Conservation (phyloP, 1,284 basidiomycete species). For the Meripilus lineatus region DNA sequence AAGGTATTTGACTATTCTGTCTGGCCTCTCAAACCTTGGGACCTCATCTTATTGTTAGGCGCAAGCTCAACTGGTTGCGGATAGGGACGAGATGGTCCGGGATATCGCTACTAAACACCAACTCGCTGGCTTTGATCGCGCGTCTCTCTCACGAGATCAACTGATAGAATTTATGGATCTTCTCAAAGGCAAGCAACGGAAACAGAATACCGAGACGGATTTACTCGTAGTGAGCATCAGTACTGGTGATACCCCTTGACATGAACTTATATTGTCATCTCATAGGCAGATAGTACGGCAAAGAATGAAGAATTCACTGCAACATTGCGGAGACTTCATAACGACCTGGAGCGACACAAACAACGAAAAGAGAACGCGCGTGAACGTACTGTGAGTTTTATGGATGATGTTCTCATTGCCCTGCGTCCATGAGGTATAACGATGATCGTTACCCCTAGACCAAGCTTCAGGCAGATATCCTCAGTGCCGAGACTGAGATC, state of each 20-base stretch:
- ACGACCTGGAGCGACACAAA: constrained; percentile 48
- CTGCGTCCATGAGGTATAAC: too few species aligned
- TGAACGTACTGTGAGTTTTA: constrained; percentile 55
- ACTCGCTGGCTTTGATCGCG: constrained; percentile 70
- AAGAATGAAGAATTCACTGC: constrained; percentile 57
- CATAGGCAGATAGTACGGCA: constrained; percentile 37
- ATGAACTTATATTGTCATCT: background rate
- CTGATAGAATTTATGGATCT: constrained; percentile 66
- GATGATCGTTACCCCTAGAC: constrained; percentile 11
- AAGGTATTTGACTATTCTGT: constrained; percentile 37
- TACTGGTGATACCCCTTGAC: constrained; percentile 2
- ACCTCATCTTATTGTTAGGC: constrained; percentile 39
- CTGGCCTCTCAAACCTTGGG: background rate
- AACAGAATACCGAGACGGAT: constrained; percentile 52
- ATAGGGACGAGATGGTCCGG: constrained; percentile 73
- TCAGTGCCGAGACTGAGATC: constrained; percentile 19
- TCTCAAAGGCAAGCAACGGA: constrained; percentile 53
- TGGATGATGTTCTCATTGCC: too few species aligned
- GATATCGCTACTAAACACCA: constrained; percentile 65
- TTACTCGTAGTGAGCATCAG: constrained; percentile 47
- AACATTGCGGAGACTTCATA: constrained; percentile 47
- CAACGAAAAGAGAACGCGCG: constrained; percentile 47
- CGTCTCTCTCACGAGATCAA: constrained; percentile 61
- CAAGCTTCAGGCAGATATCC: constrained; percentile 16
- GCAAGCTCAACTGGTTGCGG: constrained; percentile 68